Base-by-base conservation (phyloP, 164 flowering plant genomes). In the Euptelea pleiosperma region DNA sequence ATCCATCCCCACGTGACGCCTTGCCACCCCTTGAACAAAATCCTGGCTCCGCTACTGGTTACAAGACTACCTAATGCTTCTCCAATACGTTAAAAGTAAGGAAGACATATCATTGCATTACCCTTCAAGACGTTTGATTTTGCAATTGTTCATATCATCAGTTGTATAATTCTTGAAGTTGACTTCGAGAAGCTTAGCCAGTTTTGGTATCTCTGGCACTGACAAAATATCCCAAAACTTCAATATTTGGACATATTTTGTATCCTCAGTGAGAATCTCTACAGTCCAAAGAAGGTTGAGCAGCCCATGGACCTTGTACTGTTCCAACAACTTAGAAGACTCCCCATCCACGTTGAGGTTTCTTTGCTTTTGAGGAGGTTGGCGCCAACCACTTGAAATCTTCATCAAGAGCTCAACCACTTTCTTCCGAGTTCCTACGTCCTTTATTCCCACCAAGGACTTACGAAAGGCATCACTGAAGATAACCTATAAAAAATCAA, bases 321-420 rank as follows among this genome's bases (percentile, higher is more conserved):
- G 36, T 64, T 75, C 64, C 52, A 75, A 56, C 42, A 73, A 34
- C 54, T 59, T 62, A 59, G 70, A 58, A 40, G 78, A 61, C 26
- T 22, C 39, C 2, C 69, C 68, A 52, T 57, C 55, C 11, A 34
- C 1, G 14, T 25, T 8, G 24, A 64, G 45, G 9, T 31, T 40
- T 16, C 35, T 57, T 34, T 55, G 55, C 43, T 31, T 34, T 22
- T 47, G 56, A 30, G 52, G 45, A 26, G 42, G 35, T 22, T 55
- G 62, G 4, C 77, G 81, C 83, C 78, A 75, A 21, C 84, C 82
- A 43, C 51, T 66, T 37, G 81, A 66, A 16, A 82, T 75, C 65
- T 63, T 66, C 64, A 53, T 39, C 56, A 82, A 42, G 40, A 71
- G 29, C 47, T 48, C 33, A 34, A 74, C 15, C 8, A 62, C 72